These are phyloP conservation scores for Talaromyces rugulosus DNA, from an alignment of 2,329 filamentous ascomycete genomes.

Conservation along the genomic window DNA sequence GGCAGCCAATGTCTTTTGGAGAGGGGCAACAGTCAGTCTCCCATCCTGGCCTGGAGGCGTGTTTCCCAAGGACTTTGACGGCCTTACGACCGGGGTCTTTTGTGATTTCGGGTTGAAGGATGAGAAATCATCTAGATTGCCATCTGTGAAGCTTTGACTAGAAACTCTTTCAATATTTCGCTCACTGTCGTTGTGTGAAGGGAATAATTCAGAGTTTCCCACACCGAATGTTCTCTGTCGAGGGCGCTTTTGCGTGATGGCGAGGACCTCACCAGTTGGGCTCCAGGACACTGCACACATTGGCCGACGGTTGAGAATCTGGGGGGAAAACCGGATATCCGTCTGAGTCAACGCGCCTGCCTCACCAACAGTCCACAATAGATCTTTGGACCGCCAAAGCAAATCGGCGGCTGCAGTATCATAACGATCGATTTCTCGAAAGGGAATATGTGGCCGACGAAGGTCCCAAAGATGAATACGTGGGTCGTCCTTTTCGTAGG, in stretches of 20 bases:
- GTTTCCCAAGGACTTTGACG: slow-evolving; percentile 50
- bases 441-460: slow-evolving; percentile 58
- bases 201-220: slow-evolving; percentile 38
- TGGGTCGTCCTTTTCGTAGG: slow-evolving; percentile 59
- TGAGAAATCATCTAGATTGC: slow-evolving; percentile 2
- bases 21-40: slow-evolving; percentile 44
- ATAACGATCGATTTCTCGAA: slow-evolving; percentile 57
- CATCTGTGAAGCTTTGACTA: slow-evolving; percentile 50
- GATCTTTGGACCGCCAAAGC: slow-evolving; percentile 61
- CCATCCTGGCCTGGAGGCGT: slow-evolving; percentile 50
- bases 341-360: slow-evolving; percentile 60
- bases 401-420: slow-evolving; percentile 55
- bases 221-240: slow-evolving; percentile 39
- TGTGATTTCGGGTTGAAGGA: slow-evolving; percentile 42
- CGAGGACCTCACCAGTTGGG: slow-evolving; percentile 53
- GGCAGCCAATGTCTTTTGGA: slow-evolving; percentile 48
- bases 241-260: slow-evolving; percentile 51
- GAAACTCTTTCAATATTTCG: slow-evolving; percentile 46
- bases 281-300: slow-evolving; percentile 56
- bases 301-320: slow-evolving; percentile 55
- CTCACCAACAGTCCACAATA: slow-evolving; percentile 61
- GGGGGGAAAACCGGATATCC: slow-evolving; percentile 57
- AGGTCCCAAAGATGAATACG: slow-evolving; percentile 63
- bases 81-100: slow-evolving; percentile 43
- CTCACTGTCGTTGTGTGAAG: slow-evolving; percentile 37